A percentile compares a stretch with the other conserved stretches of the same genome.
These are phyloP conservation scores for Diplodia seriata DNA, from an alignment of 2,329 filamentous ascomycete genomes.

Conservation along the genomic window DNA sequence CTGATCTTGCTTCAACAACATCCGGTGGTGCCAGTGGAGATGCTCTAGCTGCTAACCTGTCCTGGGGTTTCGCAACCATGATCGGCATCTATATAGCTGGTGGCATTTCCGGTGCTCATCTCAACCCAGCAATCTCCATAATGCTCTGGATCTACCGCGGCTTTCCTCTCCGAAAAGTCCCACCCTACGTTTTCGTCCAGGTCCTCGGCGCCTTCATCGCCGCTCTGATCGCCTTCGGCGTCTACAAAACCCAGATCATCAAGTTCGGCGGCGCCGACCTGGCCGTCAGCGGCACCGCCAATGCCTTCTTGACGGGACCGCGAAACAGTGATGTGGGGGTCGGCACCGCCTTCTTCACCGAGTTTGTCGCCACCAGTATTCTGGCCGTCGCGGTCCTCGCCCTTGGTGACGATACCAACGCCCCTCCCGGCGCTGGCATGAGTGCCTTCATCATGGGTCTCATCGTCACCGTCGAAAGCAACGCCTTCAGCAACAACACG, in stretches of 20 bases:
- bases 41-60: slow-evolving; percentile 44
- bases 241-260: slow-evolving; percentile 48
- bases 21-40: slow-evolving; percentile 50
- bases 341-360: slow-evolving; percentile 48
- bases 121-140: slow-evolving; percentile 57
- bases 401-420: slow-evolving; percentile 53
- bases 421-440: slow-evolving; percentile 54
- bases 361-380: slow-evolving; percentile 45
- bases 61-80: slow-evolving; percentile 64
- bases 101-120: slow-evolving; percentile 56
- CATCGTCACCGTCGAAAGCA: slow-evolving; percentile 33
- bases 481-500: slow-evolving; percentile 44
- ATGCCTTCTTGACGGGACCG: slow-evolving; percentile 43
- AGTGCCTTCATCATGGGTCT: slow-evolving; percentile 44
- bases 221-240: slow-evolving; percentile 44
- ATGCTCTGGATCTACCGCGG: slow-evolving; percentile 47
- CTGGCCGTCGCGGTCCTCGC: slow-evolving; percentile 45
- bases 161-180: slow-evolving; percentile 42
- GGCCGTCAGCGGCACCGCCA: slow-evolving; percentile 36
- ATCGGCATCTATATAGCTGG: slow-evolving; percentile 55
- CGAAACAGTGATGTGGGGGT: slow-evolving; percentile 38
- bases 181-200: slow-evolving; percentile 45
- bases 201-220: slow-evolving; percentile 47
- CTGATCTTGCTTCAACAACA: slow-evolving; percentile 57
- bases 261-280: slow-evolving; percentile 34